Percentiles rank a stretch among this genome's conserved stretches.
Evolutionary conservation across 768 basidiomycete species (phyloP).

Genomic region (Lentinula detonsa): DNA sequence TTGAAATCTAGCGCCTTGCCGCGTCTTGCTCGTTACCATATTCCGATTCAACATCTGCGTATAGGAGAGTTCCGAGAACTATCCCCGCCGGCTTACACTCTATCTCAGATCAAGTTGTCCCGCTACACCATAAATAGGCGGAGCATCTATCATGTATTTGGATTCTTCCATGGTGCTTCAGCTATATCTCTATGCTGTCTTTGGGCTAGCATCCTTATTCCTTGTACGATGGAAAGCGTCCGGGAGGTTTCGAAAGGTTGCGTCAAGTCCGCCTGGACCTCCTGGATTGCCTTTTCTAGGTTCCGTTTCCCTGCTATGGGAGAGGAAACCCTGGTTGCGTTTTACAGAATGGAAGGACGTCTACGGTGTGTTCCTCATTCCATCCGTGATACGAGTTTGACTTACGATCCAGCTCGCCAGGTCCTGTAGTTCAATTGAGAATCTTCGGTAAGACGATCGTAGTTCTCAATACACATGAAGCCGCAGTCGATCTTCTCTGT

Average conservation of each 20-base stretch:
- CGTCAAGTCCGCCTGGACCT: conserved; percentile 14
- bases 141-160: not conserved
- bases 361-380: conserved; percentile 8
- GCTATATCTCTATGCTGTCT: not conserved
- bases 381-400: not conserved
- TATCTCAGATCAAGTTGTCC: not conserved
- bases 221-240: not conserved
- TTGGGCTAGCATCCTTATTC: not conserved
- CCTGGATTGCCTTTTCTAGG: conserved; percentile 16
- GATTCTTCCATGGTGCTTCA: not conserved
- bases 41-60: not conserved
- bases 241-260: not conserved
- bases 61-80: not conserved
- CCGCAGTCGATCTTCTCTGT: conserved; percentile 21
- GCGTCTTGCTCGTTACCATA: too few species aligned
- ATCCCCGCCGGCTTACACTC: not conserved
- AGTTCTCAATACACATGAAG: conserved; percentile 20
- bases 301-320: conserved; percentile 13
- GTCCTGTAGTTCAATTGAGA: conserved; percentile 9
- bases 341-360: conserved; percentile 13
- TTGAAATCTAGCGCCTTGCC: too few species aligned
- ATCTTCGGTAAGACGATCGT: conserved; percentile 13
- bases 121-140: not conserved
- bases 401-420: not conserved
- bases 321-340: conserved; percentile 10